Evolutionary conservation across 768 basidiomycete species (phyloP).

Genomic region (Collybia nuda): DNA sequence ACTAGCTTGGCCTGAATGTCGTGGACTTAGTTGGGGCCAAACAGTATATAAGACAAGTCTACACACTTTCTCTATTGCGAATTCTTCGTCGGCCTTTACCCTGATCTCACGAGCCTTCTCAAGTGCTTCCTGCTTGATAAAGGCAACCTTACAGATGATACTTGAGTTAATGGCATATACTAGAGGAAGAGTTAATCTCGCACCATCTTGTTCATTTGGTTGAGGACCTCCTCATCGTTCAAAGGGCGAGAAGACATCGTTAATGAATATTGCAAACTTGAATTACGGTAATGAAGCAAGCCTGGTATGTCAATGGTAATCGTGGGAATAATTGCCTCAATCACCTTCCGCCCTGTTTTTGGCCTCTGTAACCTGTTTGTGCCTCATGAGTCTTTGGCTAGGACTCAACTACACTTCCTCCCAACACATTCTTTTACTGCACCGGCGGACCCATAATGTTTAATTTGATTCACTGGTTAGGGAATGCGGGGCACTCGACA

Average conservation of each 20-base stretch:
- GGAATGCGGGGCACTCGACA: too few relatives aligned
- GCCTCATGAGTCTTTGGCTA: too few relatives aligned
- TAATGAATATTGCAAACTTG: background rate
- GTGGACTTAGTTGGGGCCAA: background rate
- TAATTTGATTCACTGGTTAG: too few relatives aligned
- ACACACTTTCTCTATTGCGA: constrained; percentile 93
- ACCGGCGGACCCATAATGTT: too few relatives aligned
- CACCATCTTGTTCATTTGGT: constrained; percentile 99
- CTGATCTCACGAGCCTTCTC: constrained; percentile 97
- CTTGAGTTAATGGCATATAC: constrained; percentile 5
- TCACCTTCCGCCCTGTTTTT: background rate
- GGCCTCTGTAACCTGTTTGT: too few relatives aligned
- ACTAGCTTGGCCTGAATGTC: constrained; percentile 85
- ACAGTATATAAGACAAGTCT: background rate
- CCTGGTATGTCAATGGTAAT: too few relatives aligned
- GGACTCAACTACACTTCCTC: too few relatives aligned
- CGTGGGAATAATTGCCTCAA: too few relatives aligned
- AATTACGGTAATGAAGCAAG: too few relatives aligned
- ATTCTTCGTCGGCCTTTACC: constrained; percentile 98
- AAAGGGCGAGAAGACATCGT: constrained; percentile 75
- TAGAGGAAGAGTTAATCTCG: constrained; percentile 11
- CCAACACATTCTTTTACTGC: too few relatives aligned
- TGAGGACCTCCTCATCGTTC: constrained; percentile 93
- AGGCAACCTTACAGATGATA: constrained; percentile 67
- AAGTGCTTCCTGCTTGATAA: constrained; percentile 97